Conservation (phyloP, 768 basidiomycete species). For the Chalciporus piperatus region DNA sequence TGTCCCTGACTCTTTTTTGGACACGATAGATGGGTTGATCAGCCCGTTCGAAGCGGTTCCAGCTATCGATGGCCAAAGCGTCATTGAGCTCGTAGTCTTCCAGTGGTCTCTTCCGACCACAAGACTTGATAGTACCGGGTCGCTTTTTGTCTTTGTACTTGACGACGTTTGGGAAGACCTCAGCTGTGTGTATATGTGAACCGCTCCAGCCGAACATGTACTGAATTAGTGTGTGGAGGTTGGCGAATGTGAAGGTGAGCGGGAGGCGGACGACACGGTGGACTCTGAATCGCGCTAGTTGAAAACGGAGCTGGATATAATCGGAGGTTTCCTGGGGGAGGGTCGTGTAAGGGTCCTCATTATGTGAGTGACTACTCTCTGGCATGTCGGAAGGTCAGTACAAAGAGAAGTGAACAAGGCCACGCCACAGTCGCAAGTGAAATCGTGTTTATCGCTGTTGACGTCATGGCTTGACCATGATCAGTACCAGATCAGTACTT, state of each 20-base stretch:
- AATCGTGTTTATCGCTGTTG: too few species aligned
- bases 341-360: constrained; percentile 1
- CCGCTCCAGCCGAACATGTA: constrained; percentile 33
- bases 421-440: too few species aligned
- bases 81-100: constrained; percentile 16
- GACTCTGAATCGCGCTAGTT: constrained; percentile 28
- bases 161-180: constrained; percentile 21
- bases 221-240: constrained; percentile 28
- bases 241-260: constrained; percentile 29
- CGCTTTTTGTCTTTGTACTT: constrained; percentile 11
- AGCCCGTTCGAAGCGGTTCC: constrained; percentile 14
- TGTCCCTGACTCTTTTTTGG: constrained; percentile 4
- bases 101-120: constrained; percentile 16
- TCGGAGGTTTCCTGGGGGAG: constrained; percentile 13
- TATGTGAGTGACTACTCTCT: not conserved
- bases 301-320: constrained; percentile 30
- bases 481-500: too few species aligned
- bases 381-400: constrained; percentile 4
- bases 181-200: constrained; percentile 22
- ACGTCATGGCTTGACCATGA: too few species aligned
- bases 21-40: constrained; percentile 19
- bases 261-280: constrained; percentile 24
- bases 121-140: constrained; percentile 21
- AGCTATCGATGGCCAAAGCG: constrained; percentile 3
- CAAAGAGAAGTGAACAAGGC: too few species aligned